Conservation (phyloP, 2,329 filamentous ascomycete genomes). For the Diaporthe citriasiana region DNA sequence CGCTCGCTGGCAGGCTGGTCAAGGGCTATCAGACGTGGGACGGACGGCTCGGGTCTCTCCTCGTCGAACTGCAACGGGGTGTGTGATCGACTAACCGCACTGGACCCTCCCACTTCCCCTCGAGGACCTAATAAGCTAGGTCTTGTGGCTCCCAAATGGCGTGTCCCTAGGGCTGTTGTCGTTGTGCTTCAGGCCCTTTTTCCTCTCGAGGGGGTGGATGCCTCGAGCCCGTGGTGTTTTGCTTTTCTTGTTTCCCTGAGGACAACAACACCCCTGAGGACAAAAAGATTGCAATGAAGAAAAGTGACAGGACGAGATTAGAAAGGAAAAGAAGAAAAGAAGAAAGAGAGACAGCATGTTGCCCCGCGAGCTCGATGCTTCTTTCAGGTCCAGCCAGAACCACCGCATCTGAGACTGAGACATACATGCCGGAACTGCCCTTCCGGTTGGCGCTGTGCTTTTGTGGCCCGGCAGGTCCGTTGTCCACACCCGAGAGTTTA, state of each 20-base stretch:
- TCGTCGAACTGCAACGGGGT: background rate
- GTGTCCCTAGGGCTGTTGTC: background rate
- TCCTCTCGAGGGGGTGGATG: background rate
- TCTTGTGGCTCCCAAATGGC: background rate
- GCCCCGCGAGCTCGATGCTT: background rate
- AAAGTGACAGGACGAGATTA: too few relatives aligned
- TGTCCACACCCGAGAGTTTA: background rate
- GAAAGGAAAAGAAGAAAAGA: background rate
- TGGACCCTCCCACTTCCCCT: background rate
- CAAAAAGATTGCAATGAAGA: background rate
- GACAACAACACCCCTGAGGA: background rate
- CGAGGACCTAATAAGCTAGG: background rate
- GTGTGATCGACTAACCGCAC: slow-evolving; percentile 32
- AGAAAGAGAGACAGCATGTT: background rate
- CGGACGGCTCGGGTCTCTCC: slow-evolving; percentile 28
- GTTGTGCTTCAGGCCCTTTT: background rate
- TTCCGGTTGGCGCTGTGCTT: background rate
- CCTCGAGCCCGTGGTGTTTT: background rate
- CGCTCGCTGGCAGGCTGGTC: background rate
- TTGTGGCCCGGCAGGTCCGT: background rate
- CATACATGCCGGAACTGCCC: slow-evolving; percentile 4
- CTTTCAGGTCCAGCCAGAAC: background rate
- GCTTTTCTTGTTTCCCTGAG: background rate
- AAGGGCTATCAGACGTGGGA: slow-evolving; percentile 16
- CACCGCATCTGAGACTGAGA: slow-evolving; percentile 15